These are phyloP conservation scores for Bromus sterilis DNA, from an alignment of 176 grass and related monocot genomes.

Conservation along the genomic window DNA sequence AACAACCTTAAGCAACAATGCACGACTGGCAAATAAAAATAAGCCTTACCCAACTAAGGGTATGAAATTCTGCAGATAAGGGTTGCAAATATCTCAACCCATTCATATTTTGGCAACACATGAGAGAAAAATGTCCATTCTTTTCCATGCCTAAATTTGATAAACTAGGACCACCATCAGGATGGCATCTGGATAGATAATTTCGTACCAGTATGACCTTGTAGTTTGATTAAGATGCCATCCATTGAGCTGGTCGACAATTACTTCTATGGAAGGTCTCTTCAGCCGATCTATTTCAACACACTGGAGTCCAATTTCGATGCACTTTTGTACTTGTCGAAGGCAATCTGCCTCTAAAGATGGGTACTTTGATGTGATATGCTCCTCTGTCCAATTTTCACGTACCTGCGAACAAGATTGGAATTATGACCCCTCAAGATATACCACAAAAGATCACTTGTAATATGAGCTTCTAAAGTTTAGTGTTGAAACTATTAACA, in stretches of 20 bases:
- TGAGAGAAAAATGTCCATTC: background rate
- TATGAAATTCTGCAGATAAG: background rate
- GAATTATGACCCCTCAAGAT: background rate
- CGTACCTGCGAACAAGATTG: background rate
- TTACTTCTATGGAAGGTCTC: background rate
- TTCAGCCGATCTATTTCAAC: background rate
- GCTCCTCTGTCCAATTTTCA: background rate
- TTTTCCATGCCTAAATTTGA: background rate
- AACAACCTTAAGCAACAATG: background rate
- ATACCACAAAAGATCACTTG: background rate
- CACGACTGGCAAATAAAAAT: background rate
- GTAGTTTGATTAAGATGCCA: background rate
- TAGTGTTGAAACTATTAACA: background rate
- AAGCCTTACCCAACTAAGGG: background rate
- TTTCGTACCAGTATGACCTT: background rate
- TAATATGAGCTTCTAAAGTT: background rate
- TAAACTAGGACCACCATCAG: background rate
- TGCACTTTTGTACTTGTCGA: background rate
- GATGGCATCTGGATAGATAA: background rate
- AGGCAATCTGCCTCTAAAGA: background rate
- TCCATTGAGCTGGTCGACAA: background rate
- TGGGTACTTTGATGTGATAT: background rate
- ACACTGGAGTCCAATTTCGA: background rate
- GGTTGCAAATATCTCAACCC: background rate
- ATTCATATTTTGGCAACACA: background rate